phyloP scores from a whole-genome alignment of 2,329 filamentous ascomycete species.

The Calonectria fujianensis region DNA sequence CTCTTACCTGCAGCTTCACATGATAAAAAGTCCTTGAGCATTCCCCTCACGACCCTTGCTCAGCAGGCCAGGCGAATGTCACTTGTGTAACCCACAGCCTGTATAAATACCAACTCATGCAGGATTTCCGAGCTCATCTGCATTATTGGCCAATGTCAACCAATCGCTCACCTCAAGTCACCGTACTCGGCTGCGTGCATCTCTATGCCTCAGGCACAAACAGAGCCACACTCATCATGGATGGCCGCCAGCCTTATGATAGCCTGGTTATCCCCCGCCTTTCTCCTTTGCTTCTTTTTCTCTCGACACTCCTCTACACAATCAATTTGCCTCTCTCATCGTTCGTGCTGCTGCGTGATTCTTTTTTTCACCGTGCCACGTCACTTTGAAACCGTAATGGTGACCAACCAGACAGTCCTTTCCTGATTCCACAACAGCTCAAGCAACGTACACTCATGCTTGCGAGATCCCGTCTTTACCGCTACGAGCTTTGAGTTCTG shows the following conservation, averaged over 20 bases:
- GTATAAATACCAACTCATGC: not conserved
- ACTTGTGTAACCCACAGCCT: conserved; percentile 8
- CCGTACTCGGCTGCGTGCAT: not conserved
- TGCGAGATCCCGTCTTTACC: not conserved
- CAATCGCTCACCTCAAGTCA: conserved; percentile 2
- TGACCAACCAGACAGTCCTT: not conserved
- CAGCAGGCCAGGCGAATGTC: not conserved
- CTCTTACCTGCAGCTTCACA: not conserved
- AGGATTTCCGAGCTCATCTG: not conserved
- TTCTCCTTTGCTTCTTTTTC: not conserved
- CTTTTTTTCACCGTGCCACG: not conserved
- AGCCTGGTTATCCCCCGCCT: not conserved
- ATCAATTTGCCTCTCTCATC: not conserved
- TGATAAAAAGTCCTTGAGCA: not conserved
- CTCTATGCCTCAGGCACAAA: conserved; percentile 3
- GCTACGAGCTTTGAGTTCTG: not conserved
- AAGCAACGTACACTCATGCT: not conserved
- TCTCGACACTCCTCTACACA: no score
- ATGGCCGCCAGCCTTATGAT: conserved; percentile 11
- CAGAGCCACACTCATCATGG: conserved; percentile 1
- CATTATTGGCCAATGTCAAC: not conserved
- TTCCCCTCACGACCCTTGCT: conserved; percentile 2
- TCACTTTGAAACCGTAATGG: not conserved
- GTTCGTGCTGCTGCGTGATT: not conserved
- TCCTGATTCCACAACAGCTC: not conserved